A percentile compares a stretch with the other conserved stretches of the same genome.
phyloP scores from a whole-genome alignment of 257 asterid genomes.

The Thymus quinquecostatus region DNA sequence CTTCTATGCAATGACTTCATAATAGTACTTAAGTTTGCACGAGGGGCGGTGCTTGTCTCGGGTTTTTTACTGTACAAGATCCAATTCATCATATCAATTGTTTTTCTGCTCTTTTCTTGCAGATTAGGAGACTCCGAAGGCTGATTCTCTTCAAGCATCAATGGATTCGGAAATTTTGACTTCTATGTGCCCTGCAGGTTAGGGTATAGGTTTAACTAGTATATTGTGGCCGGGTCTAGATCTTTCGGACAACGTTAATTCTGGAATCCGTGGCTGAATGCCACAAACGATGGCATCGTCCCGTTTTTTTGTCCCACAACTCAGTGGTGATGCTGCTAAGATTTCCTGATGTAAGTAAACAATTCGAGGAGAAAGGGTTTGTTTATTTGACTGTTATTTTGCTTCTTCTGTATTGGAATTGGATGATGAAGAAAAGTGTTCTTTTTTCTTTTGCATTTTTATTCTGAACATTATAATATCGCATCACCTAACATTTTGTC shows the following conservation, averaged over 20 bases:
- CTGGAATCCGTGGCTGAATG: not conserved
- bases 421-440: too few relatives aligned
- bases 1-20: too few relatives aligned
- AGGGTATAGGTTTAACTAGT: not conserved
- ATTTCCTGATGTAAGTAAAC: too few relatives aligned
- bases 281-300: not conserved
- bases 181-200: not conserved
- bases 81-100: not conserved
- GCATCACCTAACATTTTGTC: too few relatives aligned
- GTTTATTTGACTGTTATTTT: too few relatives aligned
- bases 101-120: constrained; percentile 1
- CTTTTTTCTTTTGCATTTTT: too few relatives aligned
- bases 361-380: too few relatives aligned
- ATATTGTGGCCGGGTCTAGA: not conserved
- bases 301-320: not conserved
- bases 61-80: not conserved
- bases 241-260: not conserved
- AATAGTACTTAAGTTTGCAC: too few relatives aligned
- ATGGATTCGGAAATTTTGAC: not conserved
- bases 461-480: too few relatives aligned
- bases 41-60: too few relatives aligned
- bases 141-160: not conserved
- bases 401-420: too few relatives aligned
- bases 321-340: not conserved
- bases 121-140: not conserved